These are phyloP conservation scores for Onygenales sp. DNA, from an alignment of 2,329 filamentous ascomycete genomes.

Conservation along the genomic window DNA sequence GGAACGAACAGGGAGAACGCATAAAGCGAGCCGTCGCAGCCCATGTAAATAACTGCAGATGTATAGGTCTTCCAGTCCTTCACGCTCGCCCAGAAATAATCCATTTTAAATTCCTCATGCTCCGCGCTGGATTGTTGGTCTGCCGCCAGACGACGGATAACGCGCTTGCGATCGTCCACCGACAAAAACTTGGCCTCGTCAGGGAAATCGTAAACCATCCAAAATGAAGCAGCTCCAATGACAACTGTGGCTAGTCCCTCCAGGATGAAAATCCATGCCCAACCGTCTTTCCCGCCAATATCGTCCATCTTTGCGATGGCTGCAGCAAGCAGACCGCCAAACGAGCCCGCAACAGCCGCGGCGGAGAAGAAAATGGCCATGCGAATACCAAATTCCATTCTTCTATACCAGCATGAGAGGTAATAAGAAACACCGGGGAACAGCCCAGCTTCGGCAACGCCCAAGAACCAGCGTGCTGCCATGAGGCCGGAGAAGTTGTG, in stretches of 20 bases:
- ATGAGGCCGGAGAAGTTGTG: constrained; percentile 38
- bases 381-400: constrained; percentile 63
- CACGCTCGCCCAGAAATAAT: constrained; percentile 61
- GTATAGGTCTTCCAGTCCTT: constrained; percentile 79
- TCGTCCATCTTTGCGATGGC: constrained; percentile 80
- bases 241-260: constrained; percentile 36
- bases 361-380: constrained; percentile 71
- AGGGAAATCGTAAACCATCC: constrained; percentile 76
- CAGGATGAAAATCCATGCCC: constrained; percentile 75
- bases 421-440: constrained; percentile 19
- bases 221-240: constrained; percentile 50
- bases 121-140: constrained; percentile 68
- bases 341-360: constrained; percentile 68
- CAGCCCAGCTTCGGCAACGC: constrained; percentile 22
- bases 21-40: constrained; percentile 58
- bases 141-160: constrained; percentile 58
- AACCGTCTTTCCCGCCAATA: constrained; percentile 50
- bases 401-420: constrained; percentile 55
- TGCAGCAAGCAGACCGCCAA: constrained; percentile 69
- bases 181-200: constrained; percentile 65
- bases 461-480: constrained; percentile 39
- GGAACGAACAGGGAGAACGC: constrained; percentile 71
- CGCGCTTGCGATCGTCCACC: constrained; percentile 58
- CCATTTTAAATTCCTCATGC: constrained; percentile 64
- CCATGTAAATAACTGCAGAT: constrained; percentile 69